These are phyloP conservation scores for Cyberlindnera mississippiensis DNA, from an alignment of 805 yeast species.

Conservation along the genomic window DNA sequence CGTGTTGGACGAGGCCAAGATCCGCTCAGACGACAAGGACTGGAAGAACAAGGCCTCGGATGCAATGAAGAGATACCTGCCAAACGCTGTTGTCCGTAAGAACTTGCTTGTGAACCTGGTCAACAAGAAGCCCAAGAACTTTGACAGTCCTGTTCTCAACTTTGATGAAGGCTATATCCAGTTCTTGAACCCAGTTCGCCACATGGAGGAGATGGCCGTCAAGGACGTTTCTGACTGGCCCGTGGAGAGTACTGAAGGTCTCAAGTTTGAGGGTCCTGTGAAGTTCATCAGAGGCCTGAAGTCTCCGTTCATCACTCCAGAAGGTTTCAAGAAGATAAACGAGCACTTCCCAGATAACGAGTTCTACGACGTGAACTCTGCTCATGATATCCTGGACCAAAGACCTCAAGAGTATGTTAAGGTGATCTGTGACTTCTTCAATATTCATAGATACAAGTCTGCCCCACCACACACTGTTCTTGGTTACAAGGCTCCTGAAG, in stretches of 20 bases:
- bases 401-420: slow-evolving; percentile 33
- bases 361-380: slow-evolving; percentile 24
- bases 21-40: slow-evolving; percentile 26
- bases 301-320: slow-evolving; percentile 24
- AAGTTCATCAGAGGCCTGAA: slow-evolving; percentile 26
- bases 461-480: slow-evolving; percentile 13
- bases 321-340: slow-evolving; percentile 20
- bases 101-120: slow-evolving; percentile 39
- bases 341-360: slow-evolving; percentile 27
- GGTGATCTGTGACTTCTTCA: slow-evolving; percentile 28
- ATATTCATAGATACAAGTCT: slow-evolving; percentile 17
- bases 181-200: slow-evolving; percentile 33
- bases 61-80: slow-evolving; percentile 89
- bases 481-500: slow-evolving; percentile 4
- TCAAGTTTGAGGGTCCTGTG: slow-evolving; percentile 21
- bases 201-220: slow-evolving; percentile 27
- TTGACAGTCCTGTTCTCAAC: slow-evolving; percentile 26
- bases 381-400: slow-evolving; percentile 39
- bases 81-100: slow-evolving; percentile 49
- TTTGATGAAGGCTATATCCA: slow-evolving; percentile 26
- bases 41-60: slow-evolving; percentile 87
- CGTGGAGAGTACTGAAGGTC: slow-evolving; percentile 18
- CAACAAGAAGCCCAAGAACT: slow-evolving; percentile 27
- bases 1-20: slow-evolving; percentile 63
- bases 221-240: slow-evolving; percentile 35